Percentiles rank a stretch among this genome's conserved stretches.
phyloP scores from a whole-genome alignment of 2,329 filamentous ascomycete species.

The Myriangium duriaei region DNA sequence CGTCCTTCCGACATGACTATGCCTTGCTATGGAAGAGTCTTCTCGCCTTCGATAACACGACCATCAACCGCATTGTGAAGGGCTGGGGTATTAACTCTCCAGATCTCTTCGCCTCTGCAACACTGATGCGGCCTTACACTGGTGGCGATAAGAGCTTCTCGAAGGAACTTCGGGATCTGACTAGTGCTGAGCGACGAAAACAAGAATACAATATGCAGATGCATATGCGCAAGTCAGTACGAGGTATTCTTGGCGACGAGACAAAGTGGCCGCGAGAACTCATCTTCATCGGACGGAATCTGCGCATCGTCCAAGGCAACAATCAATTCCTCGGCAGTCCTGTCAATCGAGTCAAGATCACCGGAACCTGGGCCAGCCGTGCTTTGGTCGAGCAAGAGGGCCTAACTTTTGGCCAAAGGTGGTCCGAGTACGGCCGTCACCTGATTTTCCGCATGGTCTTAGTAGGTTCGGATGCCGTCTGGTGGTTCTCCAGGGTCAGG shows the following conservation, averaged over 20 bases:
- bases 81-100: slow-evolving; percentile 81
- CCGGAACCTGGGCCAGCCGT: slow-evolving; percentile 75
- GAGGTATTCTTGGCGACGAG: slow-evolving; percentile 71
- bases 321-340: slow-evolving; percentile 84
- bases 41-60: slow-evolving; percentile 82
- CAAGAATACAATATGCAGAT: slow-evolving; percentile 69
- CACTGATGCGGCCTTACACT: slow-evolving; percentile 78
- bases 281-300: slow-evolving; percentile 81
- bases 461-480: slow-evolving; percentile 63
- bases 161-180: slow-evolving; percentile 37
- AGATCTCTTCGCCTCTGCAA: slow-evolving; percentile 84
- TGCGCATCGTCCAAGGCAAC: slow-evolving; percentile 86
- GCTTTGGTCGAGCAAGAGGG: slow-evolving; percentile 66
- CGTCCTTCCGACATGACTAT: slow-evolving; percentile 75
- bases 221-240: slow-evolving; percentile 58
- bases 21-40: slow-evolving; percentile 85
- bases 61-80: slow-evolving; percentile 57
- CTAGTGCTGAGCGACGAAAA: slow-evolving; percentile 42
- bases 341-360: slow-evolving; percentile 87
- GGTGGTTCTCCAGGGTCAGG: slow-evolving; percentile 66
- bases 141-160: slow-evolving; percentile 63
- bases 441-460: slow-evolving; percentile 71
- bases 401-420: slow-evolving; percentile 48
- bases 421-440: slow-evolving; percentile 62
- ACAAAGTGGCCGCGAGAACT: slow-evolving; percentile 82